Conservation (phyloP, 805 yeast genomes). For the Yamadazyma endophytica region DNA sequence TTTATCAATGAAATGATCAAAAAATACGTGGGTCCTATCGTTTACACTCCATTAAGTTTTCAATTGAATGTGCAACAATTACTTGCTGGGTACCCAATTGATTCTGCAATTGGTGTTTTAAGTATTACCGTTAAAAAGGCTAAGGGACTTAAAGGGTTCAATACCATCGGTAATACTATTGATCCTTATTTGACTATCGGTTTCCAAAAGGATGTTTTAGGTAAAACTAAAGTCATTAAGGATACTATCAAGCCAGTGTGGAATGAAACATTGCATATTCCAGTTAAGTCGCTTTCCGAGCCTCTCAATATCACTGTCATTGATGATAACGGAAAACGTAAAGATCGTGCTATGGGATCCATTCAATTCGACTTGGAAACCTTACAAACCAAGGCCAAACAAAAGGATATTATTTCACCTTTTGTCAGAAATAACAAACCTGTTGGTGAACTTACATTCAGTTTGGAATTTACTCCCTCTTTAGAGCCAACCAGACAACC, state of each 20-base stretch:
- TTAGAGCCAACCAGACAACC: conserved; percentile 56
- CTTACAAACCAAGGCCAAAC: conserved; percentile 50
- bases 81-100: conserved; percentile 73
- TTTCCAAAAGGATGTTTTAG: conserved; percentile 53
- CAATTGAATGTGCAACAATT: conserved; percentile 90
- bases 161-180: conserved; percentile 68
- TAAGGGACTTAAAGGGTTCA: conserved; percentile 62
- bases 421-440: conserved; percentile 79
- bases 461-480: conserved; percentile 73
- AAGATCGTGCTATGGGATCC: conserved; percentile 78
- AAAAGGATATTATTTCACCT: conserved; percentile 46
- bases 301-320: conserved; percentile 68
- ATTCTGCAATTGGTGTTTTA: conserved; percentile 83
- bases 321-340: conserved; percentile 76
- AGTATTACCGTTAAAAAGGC: conserved; percentile 68
- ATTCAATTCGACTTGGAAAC: conserved; percentile 69
- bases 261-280: conserved; percentile 72
- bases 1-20: conserved; percentile 80
- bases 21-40: conserved; percentile 83
- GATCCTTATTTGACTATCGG: conserved; percentile 87
- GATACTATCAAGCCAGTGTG: conserved; percentile 74
- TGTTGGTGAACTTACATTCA: conserved; percentile 70
- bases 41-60: conserved; percentile 87
- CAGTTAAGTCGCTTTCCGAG: conserved; percentile 73
- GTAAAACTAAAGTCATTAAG: conserved; percentile 62